Percentiles rank a stretch among this genome's conserved stretches.
phyloP scores from a whole-genome alignment of 768 basidiomycete species.

The Termitomyces sp. region DNA sequence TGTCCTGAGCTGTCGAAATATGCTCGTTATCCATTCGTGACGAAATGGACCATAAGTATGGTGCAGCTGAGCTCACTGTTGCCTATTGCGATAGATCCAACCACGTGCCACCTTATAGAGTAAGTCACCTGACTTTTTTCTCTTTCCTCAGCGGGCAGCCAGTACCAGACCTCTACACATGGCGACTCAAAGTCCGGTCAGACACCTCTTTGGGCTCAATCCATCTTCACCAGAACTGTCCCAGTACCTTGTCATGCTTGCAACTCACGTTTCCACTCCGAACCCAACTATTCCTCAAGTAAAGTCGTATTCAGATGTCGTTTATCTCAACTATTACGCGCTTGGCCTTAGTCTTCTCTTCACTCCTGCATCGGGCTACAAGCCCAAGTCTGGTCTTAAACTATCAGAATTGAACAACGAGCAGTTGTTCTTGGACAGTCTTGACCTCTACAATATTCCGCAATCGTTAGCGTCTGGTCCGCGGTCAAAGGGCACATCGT shows the following conservation, averaged over 20 bases:
- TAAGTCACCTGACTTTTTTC: background rate
- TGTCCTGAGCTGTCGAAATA: slow-evolving; percentile 12
- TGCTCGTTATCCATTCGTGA: slow-evolving; percentile 14
- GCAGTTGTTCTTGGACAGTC: slow-evolving; percentile 52
- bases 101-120: background rate
- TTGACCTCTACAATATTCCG: slow-evolving; percentile 79
- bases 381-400: slow-evolving; percentile 39
- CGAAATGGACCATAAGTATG: slow-evolving; percentile 2
- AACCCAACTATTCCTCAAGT: slow-evolving; percentile 45
- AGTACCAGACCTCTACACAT: background rate
- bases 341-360: slow-evolving; percentile 84
- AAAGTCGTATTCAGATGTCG: slow-evolving; percentile 75
- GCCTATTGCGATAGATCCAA: background rate
- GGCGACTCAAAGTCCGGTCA: slow-evolving; percentile 5
- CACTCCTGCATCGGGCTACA: slow-evolving; percentile 59
- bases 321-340: slow-evolving; percentile 80
- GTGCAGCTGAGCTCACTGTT: background rate
- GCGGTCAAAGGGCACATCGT: slow-evolving; percentile 24
- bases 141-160: background rate
- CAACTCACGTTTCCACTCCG: slow-evolving; percentile 17
- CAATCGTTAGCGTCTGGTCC: slow-evolving; percentile 21
- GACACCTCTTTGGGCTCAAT: slow-evolving; percentile 43
- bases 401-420: slow-evolving; percentile 43
- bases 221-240: slow-evolving; percentile 42
- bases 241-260: slow-evolving; percentile 35